Percentiles rank a stretch among this genome's conserved stretches.
Conservation (phyloP, 1,284 basidiomycete genomes). For the Termitomyces sp. region DNA sequence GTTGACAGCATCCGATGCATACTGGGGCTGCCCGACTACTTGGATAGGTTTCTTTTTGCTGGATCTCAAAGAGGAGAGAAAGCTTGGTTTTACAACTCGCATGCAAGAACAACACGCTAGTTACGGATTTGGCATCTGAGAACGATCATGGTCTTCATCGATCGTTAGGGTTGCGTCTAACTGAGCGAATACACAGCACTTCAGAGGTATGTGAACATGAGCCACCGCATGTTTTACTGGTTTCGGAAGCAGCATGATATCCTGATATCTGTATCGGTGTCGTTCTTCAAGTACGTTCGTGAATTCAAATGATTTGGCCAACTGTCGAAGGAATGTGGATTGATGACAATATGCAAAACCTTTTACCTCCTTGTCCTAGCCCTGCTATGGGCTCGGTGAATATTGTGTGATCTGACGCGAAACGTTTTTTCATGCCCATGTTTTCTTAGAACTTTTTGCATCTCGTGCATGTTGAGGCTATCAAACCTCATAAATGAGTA, state of each 20-base stretch:
- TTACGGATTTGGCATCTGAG: not conserved
- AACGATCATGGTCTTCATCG: not conserved
- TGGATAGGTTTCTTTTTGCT: not conserved
- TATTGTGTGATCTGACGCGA: not conserved
- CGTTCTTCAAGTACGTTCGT: not conserved
- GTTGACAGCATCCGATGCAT: not conserved
- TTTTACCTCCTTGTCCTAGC: not conserved
- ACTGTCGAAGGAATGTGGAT: not conserved
- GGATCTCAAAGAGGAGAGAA: not conserved
- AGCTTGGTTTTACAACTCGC: not conserved
- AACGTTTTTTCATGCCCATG: not conserved
- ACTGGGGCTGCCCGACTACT: conserved; percentile 6
- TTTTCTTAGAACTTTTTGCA: not conserved
- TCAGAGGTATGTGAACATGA: not conserved
- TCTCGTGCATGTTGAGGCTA: not conserved
- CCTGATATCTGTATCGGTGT: not conserved
- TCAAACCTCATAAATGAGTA: not conserved
- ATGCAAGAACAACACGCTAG: not conserved
- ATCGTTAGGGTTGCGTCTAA: too few relatives aligned
- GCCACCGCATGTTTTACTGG: not conserved
- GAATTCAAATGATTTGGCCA: too few relatives aligned
- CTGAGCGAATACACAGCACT: not conserved
- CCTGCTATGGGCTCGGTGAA: not conserved
- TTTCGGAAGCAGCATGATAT: not conserved
- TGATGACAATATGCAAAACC: not conserved